Base-by-base conservation (phyloP, 345 rosid species). In the Carallia pectinifolia region DNA sequence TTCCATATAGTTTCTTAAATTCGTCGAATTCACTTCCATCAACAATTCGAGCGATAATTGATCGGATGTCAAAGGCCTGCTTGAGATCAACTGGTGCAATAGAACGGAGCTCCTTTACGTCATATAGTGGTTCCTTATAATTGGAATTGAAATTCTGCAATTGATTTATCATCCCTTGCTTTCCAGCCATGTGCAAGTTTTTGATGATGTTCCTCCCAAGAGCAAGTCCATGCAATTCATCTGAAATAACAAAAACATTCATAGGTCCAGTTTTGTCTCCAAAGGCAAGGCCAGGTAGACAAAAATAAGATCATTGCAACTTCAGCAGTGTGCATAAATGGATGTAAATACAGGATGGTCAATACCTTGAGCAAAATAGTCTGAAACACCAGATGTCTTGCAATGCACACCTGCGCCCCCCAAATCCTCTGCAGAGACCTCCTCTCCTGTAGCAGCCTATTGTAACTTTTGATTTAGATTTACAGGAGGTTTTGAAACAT, bases 381-480 rank as follows among this genome's bases (percentile, higher is more conserved):
- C 98, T 0, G 97, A 94, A 73, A 94, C 97, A 56, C 96, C 97
- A 12, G 98, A 91, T 0, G 89, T 89, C 81, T 86, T 90, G 86
- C 97, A 94, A 64, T 94, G 98, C 73, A 94, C 88, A 2, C 80
- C 66, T 61, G 96, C 97, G 29, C 97, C 98, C 40, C 98, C 98
- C 72, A 91, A 80, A 81, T 91, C 95, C 78, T 94, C 97, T 33
- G 98, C 98, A 59, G 97, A 86, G 65, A 94, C 88, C 76, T 86
- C 95, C 84, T 91, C 98, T 76, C 97, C 96, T 4, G 96, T 94
- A 58, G 98, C 96, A 87, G 98, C 98, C 98, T 94, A 83, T 76
- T 74, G 81, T 77, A 82, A 77, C 69, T 81, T 79, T 80, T 73
- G 75, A 70, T 62, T 78, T 68, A 83, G 84, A 66, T 62, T 66